Evolutionary conservation across 768 basidiomycete species (phyloP), one percentile per base, ranked within the genome.

Genomic region (Sporobolomyces phaffii): DNA sequence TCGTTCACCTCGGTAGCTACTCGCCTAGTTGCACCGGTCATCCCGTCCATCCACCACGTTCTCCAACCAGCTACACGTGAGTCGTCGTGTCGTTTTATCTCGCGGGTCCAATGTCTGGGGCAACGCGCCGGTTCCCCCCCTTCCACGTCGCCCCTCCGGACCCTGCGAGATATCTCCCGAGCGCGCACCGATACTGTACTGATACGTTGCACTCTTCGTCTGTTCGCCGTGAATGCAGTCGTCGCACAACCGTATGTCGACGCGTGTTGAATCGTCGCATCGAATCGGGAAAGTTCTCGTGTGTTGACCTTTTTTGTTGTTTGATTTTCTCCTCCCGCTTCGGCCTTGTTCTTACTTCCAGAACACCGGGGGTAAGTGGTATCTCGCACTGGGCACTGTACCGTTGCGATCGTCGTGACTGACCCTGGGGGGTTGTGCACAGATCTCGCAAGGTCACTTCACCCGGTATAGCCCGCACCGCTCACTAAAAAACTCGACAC

Each of bases 371-470:
- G 51, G 41, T 47, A 28, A 17, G 34, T 45, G n/a, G n/a, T n/a
- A n/a, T n/a, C n/a, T n/a, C n/a, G n/a, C n/a, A n/a, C n/a, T n/a
- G n/a, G n/a, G n/a, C n/a, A n/a, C n/a, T n/a, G n/a, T n/a, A n/a
- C n/a, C n/a, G n/a, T n/a, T n/a, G n/a, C n/a, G n/a, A n/a, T n/a
- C n/a, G n/a, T n/a, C n/a, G n/a, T n/a, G n/a, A n/a, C n/a, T n/a
- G n/a, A n/a, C n/a, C n/a, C n/a, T n/a, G n/a, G n/a, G n/a, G n/a
- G n/a, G n/a, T n/a, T n/a, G n/a, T n/a, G n/a, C n/a, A 36, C 61
- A 68, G 67, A 31, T 29, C 57, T 45, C 67, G 67, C 43, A 62
- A 63, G 45, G 50, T 68, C 29, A 63, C 67, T 36, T 50, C 67
- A 14, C 67, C 67, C 61, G 67, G 67, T 63, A 26, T 48, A 63